phyloP scores from a whole-genome alignment of 148 eudicot species.

The Euryodendron excelsum region DNA sequence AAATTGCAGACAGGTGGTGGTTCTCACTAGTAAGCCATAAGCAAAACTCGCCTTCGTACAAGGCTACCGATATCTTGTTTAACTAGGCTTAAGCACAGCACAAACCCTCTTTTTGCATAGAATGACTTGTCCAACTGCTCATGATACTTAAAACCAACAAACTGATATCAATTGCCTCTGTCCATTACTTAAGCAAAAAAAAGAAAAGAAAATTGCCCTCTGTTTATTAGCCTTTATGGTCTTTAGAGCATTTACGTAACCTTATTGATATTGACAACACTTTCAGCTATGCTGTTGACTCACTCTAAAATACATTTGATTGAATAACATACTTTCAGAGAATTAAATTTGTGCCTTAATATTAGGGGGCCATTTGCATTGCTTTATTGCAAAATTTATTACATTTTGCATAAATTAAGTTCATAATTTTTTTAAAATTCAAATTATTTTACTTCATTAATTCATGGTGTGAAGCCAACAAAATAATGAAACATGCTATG shows the following conservation, averaged over 20 bases:
- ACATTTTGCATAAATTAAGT: neutral
- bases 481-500: no score
- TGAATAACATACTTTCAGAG: neutral
- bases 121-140: neutral
- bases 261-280: neutral
- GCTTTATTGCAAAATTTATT: neutral
- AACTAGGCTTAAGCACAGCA: no score
- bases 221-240: no score
- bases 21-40: neutral
- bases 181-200: no score
- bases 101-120: neutral
- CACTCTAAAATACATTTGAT: neutral
- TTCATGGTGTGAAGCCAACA: no score
- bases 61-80: neutral
- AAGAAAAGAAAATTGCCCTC: no score
- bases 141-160: neutral
- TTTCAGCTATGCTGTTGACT: neutral
- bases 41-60: neutral
- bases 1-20: neutral
- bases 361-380: neutral
- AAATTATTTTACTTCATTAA: no score
- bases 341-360: neutral
- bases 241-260: no score
- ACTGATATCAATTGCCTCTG: neutral
- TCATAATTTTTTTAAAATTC: no score